These are phyloP conservation scores for Eimeria necatrix DNA, from an alignment of 169 alveolate species.

Conservation along the genomic window DNA sequence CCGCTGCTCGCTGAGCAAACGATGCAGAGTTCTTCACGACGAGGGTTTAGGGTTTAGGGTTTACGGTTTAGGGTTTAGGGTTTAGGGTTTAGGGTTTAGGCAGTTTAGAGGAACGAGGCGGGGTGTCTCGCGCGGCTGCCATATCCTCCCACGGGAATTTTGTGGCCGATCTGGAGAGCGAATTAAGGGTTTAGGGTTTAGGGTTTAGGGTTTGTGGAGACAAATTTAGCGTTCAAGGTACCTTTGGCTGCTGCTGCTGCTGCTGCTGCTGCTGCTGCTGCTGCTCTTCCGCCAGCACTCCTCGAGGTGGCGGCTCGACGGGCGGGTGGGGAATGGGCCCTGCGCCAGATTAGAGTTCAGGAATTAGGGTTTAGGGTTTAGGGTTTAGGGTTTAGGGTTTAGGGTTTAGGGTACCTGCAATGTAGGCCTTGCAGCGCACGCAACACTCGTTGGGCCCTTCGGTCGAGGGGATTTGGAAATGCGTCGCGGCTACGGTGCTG, in stretches of 20 bases:
- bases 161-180: conserved; percentile 57
- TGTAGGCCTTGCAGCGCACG: conserved; percentile 32
- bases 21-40: not conserved
- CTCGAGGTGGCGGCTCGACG: conserved; percentile 37
- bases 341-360: not conserved
- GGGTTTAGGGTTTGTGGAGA: not conserved
- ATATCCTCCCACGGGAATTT: conserved; percentile 41
- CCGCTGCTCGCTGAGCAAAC: not conserved
- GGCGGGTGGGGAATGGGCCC: conserved; percentile 36
- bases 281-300: conserved; percentile 21
- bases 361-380: not conserved
- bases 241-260: conserved; percentile 25
- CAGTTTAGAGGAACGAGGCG: conserved; percentile 2
- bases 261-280: conserved; percentile 42
- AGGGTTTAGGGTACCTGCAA: conserved; percentile 21
- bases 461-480: conserved; percentile 70
- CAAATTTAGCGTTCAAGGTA: not conserved
- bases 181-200: conserved; percentile 24
- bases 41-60: not conserved
- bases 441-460: conserved; percentile 47
- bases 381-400: conserved; percentile 17
- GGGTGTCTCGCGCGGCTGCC: conserved; percentile 26
- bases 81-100: not conserved
- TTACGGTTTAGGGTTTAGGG: not conserved
- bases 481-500: conserved; percentile 41